Percentiles rank a stretch among this genome's conserved stretches.
Evolutionary conservation across 495 filamentous ascomycete species (phyloP).

Genomic region (Hyaloscypha finlandica): DNA sequence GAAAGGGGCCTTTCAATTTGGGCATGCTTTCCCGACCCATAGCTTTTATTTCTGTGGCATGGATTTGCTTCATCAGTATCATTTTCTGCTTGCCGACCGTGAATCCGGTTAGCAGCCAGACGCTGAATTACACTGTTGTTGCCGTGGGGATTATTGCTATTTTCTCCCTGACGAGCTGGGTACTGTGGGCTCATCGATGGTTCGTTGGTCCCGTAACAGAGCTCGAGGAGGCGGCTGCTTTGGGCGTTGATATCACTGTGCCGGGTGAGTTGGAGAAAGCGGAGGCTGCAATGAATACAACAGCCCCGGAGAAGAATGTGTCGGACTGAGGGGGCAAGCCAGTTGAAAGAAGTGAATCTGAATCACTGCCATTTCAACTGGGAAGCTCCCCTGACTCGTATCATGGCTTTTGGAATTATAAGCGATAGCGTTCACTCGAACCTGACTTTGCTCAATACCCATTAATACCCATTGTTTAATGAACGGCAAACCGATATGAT

Average conservation of each 20-base stretch:
- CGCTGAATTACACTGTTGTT: conserved; percentile 62
- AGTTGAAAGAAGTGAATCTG: no score
- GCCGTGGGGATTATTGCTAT: conserved; percentile 62
- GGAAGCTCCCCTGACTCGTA: no score
- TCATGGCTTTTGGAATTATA: no score
- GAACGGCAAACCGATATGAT: no score
- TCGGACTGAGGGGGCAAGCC: no score
- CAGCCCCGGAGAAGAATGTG: neutral
- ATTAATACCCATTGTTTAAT: no score
- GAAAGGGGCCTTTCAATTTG: conserved; percentile 58
- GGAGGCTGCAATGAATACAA: conserved; percentile 12
- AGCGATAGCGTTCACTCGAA: no score
- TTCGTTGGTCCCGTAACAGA: conserved; percentile 59
- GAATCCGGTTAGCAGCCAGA: conserved; percentile 59
- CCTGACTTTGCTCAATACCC: no score
- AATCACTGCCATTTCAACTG: no score
- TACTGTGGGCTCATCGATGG: conserved; percentile 55
- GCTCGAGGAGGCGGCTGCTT: conserved; percentile 47
- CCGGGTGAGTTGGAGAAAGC: conserved; percentile 49
- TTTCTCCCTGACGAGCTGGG: conserved; percentile 44
- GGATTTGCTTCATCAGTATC: conserved; percentile 58
- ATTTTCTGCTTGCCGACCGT: conserved; percentile 66
- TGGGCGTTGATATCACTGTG: conserved; percentile 50
- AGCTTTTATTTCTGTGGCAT: conserved; percentile 51
- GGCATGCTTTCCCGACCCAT: conserved; percentile 55